Conservation (phyloP, 2,329 filamentous ascomycete genomes). For the Metarhizium sp. region DNA sequence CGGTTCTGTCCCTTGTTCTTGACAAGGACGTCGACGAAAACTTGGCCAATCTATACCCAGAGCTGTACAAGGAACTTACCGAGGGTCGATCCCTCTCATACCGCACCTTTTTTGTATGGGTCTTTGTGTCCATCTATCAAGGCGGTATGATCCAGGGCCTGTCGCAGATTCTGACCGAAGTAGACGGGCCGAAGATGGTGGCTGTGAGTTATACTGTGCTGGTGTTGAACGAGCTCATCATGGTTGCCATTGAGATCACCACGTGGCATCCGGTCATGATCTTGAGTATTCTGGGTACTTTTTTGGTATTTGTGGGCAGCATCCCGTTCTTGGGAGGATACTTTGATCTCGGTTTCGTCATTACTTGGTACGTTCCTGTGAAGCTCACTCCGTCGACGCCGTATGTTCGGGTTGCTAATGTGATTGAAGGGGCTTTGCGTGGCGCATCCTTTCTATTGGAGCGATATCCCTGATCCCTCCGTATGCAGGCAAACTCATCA, state of each 20-base stretch:
- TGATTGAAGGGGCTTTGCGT: conserved; percentile 64
- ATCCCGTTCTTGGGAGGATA: conserved; percentile 85
- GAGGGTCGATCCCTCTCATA: conserved; percentile 80
- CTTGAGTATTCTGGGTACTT: conserved; percentile 71
- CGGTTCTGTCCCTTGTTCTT: conserved; percentile 86
- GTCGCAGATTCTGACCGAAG: conserved; percentile 75
- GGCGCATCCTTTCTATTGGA: conserved; percentile 74
- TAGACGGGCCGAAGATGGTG: conserved; percentile 68
- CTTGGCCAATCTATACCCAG: conserved; percentile 88
- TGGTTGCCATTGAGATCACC: conserved; percentile 94
- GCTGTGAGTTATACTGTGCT: conserved; percentile 86
- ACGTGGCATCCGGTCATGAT: conserved; percentile 97
- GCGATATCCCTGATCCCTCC: conserved; percentile 78
- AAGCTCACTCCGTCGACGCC: neutral
- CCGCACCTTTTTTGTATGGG: conserved; percentile 94
- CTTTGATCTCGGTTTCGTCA: conserved; percentile 74
- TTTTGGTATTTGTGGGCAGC: conserved; percentile 67
- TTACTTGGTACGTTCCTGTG: conserved; percentile 44
- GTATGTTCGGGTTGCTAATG: conserved; percentile 10
- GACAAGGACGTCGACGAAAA: conserved; percentile 93
- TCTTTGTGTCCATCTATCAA: conserved; percentile 89
- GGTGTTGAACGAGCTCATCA: conserved; percentile 87
- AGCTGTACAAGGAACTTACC: conserved; percentile 96
- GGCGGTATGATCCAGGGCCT: conserved; percentile 93
- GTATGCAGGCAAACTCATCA: conserved; percentile 77